phyloP scores from a whole-genome alignment of 2,329 filamentous ascomycete species.

The Juglanconis juglandina region DNA sequence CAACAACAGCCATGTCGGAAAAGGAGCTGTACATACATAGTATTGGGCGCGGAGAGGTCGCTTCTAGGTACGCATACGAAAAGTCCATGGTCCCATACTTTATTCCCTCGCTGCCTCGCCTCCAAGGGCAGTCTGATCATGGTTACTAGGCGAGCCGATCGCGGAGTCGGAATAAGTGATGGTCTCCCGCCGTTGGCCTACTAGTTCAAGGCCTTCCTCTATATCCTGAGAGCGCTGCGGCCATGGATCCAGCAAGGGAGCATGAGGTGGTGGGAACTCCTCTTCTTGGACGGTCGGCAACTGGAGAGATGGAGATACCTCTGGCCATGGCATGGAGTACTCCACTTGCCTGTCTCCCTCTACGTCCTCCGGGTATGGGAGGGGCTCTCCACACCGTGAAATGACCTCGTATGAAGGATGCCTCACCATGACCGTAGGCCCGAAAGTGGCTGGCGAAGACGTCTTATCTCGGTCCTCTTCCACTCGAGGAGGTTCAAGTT shows the following conservation, averaged over 20 bases:
- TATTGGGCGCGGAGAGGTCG: no score
- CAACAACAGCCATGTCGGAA: background rate
- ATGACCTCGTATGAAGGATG: background rate
- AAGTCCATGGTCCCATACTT: no score
- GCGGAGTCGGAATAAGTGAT: background rate
- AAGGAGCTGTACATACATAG: no score
- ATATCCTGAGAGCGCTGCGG: background rate
- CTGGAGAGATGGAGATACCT: background rate
- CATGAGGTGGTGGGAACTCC: background rate
- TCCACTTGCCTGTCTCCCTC: background rate
- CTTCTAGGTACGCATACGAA: no score
- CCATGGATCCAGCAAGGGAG: background rate
- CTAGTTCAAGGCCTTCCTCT: background rate
- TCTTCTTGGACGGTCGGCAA: background rate
- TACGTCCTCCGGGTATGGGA: background rate
- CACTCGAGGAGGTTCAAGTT: slow-evolving; percentile 35
- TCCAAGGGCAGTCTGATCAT: slow-evolving; percentile 27
- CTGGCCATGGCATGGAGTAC: slow-evolving; percentile 4
- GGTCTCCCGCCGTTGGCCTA: background rate
- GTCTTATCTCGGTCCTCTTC: slow-evolving; percentile 10
- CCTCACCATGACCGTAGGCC: background rate
- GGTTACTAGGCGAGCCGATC: background rate
- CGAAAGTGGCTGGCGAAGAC: background rate
- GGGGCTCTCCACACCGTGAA: background rate
- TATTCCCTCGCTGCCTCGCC: slow-evolving; percentile 38